Evolutionary conservation across 768 basidiomycete genomes (phyloP).

Genomic region (Pisolithus microcarpus): DNA sequence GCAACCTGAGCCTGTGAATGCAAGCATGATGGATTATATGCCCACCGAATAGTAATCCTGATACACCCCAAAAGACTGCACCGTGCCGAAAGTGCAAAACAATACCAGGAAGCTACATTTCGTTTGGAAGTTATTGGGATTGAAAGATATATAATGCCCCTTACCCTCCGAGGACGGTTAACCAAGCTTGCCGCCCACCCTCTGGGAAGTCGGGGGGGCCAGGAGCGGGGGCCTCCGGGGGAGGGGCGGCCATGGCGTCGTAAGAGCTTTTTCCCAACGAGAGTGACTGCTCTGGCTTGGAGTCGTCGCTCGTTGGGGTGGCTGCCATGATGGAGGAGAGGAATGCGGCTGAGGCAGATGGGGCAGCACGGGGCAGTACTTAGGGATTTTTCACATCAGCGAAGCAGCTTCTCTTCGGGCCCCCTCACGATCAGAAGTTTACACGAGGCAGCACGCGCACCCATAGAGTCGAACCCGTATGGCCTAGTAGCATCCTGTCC

Average conservation of each 20-base stretch:
- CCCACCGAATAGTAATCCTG: conserved; percentile 45
- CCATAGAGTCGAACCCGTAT: conserved; percentile 1
- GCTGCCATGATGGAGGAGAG: conserved; percentile 5
- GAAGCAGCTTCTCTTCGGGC: conserved; percentile 8
- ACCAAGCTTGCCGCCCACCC: conserved; percentile 39
- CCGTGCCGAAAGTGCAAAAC: conserved; percentile 44
- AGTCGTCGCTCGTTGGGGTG: not conserved
- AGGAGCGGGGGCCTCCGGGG: not conserved
- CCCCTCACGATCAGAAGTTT: not conserved
- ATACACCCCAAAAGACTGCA: conserved; percentile 44
- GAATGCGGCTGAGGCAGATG: not conserved
- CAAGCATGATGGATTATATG: not conserved
- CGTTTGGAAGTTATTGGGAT: not conserved
- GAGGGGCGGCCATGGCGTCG: not conserved
- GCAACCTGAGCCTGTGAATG: not conserved
- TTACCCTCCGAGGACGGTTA: conserved; percentile 42
- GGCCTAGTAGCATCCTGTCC: not conserved
- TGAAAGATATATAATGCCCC: conserved; percentile 5
- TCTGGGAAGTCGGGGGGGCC: conserved; percentile 31
- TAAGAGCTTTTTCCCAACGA: not conserved
- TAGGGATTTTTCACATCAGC: conserved; percentile 6
- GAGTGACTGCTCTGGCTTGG: conserved; percentile 1
- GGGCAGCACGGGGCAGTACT: conserved; percentile 1
- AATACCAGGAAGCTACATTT: conserved; percentile 32
- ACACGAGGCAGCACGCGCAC: conserved; percentile 2